Evolutionary conservation across 148 eudicot genomes (phyloP).

Genomic region (Rhododendron simsii): DNA sequence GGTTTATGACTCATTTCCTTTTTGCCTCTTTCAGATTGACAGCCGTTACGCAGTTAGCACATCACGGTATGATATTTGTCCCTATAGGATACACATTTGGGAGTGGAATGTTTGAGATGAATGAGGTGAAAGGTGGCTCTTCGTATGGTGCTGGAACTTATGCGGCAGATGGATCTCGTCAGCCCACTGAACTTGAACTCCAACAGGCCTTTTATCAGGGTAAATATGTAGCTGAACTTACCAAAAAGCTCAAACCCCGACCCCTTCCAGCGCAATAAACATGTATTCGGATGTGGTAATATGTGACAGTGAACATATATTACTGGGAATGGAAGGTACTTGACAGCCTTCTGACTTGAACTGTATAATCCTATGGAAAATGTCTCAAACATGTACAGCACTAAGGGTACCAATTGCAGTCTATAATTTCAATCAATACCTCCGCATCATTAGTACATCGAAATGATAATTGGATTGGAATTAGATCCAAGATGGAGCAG

Average conservation of each 20-base stretch:
- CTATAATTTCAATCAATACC: background rate
- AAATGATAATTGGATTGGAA: background rate
- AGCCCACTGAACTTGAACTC: slow-evolving; percentile 56
- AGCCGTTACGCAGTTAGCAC: slow-evolving; percentile 56
- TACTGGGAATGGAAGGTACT: background rate
- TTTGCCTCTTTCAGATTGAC: slow-evolving; percentile 38
- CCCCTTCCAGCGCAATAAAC: background rate
- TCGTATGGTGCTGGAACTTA: slow-evolving; percentile 67
- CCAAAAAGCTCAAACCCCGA: slow-evolving; percentile 45
- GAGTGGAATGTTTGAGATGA: slow-evolving; percentile 57
- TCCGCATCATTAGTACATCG: background rate
- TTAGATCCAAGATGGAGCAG: background rate
- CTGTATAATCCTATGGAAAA: background rate
- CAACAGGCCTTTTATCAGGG: slow-evolving; percentile 66
- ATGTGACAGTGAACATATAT: background rate
- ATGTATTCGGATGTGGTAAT: background rate
- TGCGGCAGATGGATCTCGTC: slow-evolving; percentile 68
- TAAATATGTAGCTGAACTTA: slow-evolving; percentile 51
- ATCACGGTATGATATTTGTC: slow-evolving; percentile 67
- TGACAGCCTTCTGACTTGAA: background rate
- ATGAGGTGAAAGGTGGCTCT: slow-evolving; percentile 63
- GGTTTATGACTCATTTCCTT: background rate
- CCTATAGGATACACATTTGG: slow-evolving; percentile 69
- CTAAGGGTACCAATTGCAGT: background rate
- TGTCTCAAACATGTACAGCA: background rate